phyloP scores from a whole-genome alignment of 75 land plant genomes.

The Ceratopteris richardii region DNA sequence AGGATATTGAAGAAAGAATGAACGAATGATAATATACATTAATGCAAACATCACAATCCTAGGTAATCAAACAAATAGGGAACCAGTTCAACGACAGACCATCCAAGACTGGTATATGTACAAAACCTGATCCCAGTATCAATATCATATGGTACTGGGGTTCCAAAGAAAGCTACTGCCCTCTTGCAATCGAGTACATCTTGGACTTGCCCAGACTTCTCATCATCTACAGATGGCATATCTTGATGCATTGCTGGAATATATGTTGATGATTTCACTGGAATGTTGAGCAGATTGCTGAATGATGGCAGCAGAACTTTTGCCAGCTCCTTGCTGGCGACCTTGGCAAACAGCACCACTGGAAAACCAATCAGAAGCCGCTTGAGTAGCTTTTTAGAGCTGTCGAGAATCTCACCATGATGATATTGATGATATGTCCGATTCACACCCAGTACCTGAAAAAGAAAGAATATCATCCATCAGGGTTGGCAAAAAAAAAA shows the following conservation, averaged over 20 bases:
- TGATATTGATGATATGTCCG: constrained; percentile 68
- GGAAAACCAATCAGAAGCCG: constrained; percentile 69
- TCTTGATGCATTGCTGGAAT: constrained; percentile 24
- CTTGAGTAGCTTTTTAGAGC: constrained; percentile 20
- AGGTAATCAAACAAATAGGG: constrained; percentile 50
- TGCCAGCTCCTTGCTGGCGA: constrained; percentile 70
- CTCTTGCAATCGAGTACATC: not conserved
- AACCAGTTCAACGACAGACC: constrained; percentile 93
- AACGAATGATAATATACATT: not conserved
- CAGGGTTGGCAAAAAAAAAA: constrained; percentile 5
- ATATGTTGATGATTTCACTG: constrained; percentile 61
- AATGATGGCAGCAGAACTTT: constrained; percentile 65
- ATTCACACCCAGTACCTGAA: constrained; percentile 72
- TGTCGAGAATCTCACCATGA: constrained; percentile 39
- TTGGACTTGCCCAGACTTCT: not conserved
- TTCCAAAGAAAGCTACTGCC: not conserved
- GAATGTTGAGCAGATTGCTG: constrained; percentile 52
- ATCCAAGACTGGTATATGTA: constrained; percentile 90
- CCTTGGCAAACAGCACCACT: constrained; percentile 59
- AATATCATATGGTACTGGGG: constrained; percentile 33
- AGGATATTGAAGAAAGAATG: not conserved
- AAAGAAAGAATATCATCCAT: not conserved
- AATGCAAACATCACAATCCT: constrained; percentile 31
- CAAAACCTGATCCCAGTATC: constrained; percentile 86
- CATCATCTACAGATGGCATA: not conserved